Percentiles rank a stretch among this genome's conserved stretches.
Evolutionary conservation across 805 yeast species (phyloP).

Genomic region (Pichia heedii): DNA sequence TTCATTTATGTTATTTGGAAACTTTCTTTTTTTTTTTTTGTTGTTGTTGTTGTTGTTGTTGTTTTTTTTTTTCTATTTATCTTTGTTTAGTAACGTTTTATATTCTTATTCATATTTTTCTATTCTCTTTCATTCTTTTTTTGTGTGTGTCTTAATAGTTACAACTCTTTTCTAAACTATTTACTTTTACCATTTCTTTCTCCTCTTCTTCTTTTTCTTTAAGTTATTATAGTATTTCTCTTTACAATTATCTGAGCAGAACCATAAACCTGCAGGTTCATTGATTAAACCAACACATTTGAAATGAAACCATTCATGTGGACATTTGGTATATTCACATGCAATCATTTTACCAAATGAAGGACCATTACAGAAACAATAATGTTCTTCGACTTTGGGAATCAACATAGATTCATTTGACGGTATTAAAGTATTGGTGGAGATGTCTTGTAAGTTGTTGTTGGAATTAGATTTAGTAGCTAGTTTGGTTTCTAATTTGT

Average conservation of each 20-base stretch:
- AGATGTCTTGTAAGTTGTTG: too few relatives aligned
- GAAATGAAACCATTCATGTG: constrained; percentile 89
- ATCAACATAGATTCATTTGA: background rate
- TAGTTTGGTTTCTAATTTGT: background rate
- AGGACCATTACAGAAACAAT: constrained; percentile 46
- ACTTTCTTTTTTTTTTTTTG: background rate
- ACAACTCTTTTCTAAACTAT: background rate
- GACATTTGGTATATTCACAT: constrained; percentile 86
- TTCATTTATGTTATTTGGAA: background rate
- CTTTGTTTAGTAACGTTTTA: too few relatives aligned
- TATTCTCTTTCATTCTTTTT: too few relatives aligned
- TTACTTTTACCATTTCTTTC: constrained; percentile 7
- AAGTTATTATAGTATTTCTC: constrained; percentile 1
- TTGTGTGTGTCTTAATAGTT: background rate
- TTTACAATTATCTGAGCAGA: constrained; percentile 68
- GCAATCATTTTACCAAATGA: constrained; percentile 89
- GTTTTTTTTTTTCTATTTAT: background rate
- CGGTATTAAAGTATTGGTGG: too few relatives aligned
- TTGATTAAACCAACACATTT: constrained; percentile 83
- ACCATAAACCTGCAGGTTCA: constrained; percentile 87
- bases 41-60: background rate
- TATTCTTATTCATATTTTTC: too few relatives aligned
- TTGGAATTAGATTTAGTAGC: too few relatives aligned
- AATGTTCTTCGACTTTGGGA: constrained; percentile 13
- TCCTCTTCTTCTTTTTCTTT: constrained; percentile 11